Base-by-base conservation (phyloP, 2,329 filamentous ascomycete genomes). In the Aspergillus puulaauensis region DNA sequence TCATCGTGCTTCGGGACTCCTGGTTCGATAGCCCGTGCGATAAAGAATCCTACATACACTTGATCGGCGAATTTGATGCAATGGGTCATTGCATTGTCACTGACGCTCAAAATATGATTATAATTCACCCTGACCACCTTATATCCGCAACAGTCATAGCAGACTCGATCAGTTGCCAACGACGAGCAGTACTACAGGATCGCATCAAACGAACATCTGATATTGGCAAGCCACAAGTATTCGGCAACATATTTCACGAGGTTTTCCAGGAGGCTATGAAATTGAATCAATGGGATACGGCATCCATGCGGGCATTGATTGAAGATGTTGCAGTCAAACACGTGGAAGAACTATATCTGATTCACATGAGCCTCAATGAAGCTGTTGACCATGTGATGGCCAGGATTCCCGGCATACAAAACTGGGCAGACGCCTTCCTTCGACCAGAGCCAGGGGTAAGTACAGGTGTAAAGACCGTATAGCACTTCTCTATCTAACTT, bases 141-240 rank as follows among this genome's bases (percentile, higher is more conserved):
- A 89, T 99, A 53, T 98, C 95, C 2, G 90, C 95, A 3, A 98
- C 95, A 0, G 91, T 96, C 5, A 90, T 99, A 44, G 93, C 92
- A n/a, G 95, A 99, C 74, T 96, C 95, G 0, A 96, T 98, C 71
- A 88, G 87, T 23, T 99, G 95, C 70, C 88, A 90, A 71, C 89
- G 95, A 17, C 89, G 93, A 62, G 92, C 95, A 31, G 93, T 98
- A 1, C 83, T 99, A 24, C 93, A 98, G 73, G 93, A 99, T 72
- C 88, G 95, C 33, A 89, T 99, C 66, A 98, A 98, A 74, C 91
- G 91, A 8, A 93, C 92, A 0, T 89, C 88, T 67, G 90, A 91
- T 63, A 83, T 90, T 2, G 90, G 87, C 45, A 84, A 90, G 35
- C 86, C 93, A 1, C 86, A 96, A 66, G 86, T 98, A 0, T 98